Base-by-base conservation (phyloP, 2,329 filamentous ascomycete genomes). In the Didymella arachidicola region DNA sequence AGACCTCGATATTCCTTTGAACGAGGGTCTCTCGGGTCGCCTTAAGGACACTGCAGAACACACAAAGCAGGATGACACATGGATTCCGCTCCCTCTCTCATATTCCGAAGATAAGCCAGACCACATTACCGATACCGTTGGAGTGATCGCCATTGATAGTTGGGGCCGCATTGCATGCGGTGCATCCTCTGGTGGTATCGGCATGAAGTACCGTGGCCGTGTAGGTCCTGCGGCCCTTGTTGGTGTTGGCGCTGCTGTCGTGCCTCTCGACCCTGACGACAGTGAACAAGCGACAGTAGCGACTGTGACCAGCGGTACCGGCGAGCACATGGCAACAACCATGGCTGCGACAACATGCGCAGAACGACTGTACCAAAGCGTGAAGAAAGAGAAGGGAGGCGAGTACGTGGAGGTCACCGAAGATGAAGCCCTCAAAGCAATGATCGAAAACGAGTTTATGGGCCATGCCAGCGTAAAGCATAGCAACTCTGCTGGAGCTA, bases 281-380 rank as follows among this genome's bases (percentile, higher is more conserved):
- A 80, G 85, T 7, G 87, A 91, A 2, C 81, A 83, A 44, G 84
- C 87, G 7, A 87, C 85, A 44, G 92, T 97, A 27, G 94, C 92
- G 29, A 88, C 89, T 26, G 92, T 97, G 22, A 96, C 93, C 38
- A 97, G 92, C 73, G 95, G 95, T 27, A 99, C 95, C 2, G 95
- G 95, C 46, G 95, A 99, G 78, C 95, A 99, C 74, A 99, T 99
- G 90, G 91, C 93, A 34, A 97, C 94, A 0, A 96, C 93, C 0
- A 89, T 96, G 84, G 94, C 95, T 11, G 93, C 95, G 7, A 88
- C 89, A 58, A 89, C 89, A 54, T 96, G 93, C 73, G 93, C 93
- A 0, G 90, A 94, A 64, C 87, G 95, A 44, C 83, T 99, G 26
- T 97, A 93, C 72, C 86, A 89, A 64, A 86, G 83, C 66, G 89